Conservation (phyloP, 2,329 filamentous ascomycete species). For the Berkeleyomyces rouxiae region DNA sequence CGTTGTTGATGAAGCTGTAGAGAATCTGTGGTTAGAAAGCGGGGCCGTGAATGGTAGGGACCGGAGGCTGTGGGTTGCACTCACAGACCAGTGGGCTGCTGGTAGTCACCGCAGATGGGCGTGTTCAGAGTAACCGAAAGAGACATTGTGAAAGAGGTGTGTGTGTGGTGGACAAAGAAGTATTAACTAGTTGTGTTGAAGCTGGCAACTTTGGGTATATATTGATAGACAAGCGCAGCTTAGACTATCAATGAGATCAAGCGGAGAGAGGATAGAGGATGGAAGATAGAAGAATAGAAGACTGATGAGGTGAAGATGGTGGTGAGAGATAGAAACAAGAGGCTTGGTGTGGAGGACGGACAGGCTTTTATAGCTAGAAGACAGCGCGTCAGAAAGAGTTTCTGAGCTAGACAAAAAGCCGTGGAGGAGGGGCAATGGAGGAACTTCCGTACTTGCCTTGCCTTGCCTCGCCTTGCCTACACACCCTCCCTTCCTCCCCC, state of each 20-base stretch:
- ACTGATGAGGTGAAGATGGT: background rate
- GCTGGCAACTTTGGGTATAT: background rate
- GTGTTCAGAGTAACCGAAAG: constrained; percentile 49
- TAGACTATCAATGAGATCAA: background rate
- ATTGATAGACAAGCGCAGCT: constrained; percentile 9
- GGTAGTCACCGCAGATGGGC: constrained; percentile 42
- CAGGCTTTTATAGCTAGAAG: constrained; percentile 8
- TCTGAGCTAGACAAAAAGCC: background rate
- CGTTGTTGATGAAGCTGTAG: constrained; percentile 74
- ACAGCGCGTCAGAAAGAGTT: background rate
- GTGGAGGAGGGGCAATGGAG: background rate
- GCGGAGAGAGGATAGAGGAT: background rate
- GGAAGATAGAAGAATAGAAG: background rate
- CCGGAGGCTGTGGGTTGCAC: constrained; percentile 42
- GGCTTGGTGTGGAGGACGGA: background rate
- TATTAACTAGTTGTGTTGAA: background rate
- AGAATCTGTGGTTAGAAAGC: constrained; percentile 25
- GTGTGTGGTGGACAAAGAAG: background rate
- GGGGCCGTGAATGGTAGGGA: constrained; percentile 44
- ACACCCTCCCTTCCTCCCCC: constrained; percentile 1
- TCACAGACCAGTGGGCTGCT: constrained; percentile 46
- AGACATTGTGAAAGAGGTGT: constrained; percentile 22
- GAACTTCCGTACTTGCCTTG: background rate
- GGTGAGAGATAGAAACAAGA: background rate
- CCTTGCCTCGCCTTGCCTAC: background rate